These are phyloP conservation scores for Hanseniaspora singularis DNA, from an alignment of 805 yeast species.

Conservation along the genomic window DNA sequence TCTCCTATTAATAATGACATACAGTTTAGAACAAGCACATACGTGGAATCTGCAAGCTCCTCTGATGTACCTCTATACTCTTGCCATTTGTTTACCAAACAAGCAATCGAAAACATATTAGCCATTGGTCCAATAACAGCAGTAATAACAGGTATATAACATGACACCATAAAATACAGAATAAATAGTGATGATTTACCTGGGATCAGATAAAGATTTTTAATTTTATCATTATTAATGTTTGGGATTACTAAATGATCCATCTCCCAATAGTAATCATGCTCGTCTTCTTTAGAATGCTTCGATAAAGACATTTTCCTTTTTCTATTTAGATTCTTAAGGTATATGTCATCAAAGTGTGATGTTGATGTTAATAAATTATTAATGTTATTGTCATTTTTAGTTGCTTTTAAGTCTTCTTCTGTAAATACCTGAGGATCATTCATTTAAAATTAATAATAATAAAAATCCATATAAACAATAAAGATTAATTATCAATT, in stretches of 20 bases:
- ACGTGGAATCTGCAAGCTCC: constrained; percentile 29
- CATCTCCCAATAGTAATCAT: constrained; percentile 11
- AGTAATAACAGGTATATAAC: constrained; percentile 61
- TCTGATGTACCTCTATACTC: constrained; percentile 22
- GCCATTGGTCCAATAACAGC: constrained; percentile 74
- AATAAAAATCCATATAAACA: no score
- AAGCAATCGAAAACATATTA: constrained; percentile 59
- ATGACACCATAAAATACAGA: constrained; percentile 55
- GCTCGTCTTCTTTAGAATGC: neutral
- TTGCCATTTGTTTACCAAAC: constrained; percentile 62
- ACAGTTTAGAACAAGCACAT: constrained; percentile 46
- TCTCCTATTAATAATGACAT: constrained; percentile 54
- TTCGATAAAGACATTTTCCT: neutral
- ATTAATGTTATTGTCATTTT: no score
- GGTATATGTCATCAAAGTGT: no score
- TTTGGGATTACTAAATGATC: constrained; percentile 11
- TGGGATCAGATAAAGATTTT: constrained; percentile 7
- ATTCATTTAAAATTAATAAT: no score
- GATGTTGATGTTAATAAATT: no score
- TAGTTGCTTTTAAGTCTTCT: no score
- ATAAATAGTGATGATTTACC: constrained; percentile 10
- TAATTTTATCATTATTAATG: constrained; percentile 4
- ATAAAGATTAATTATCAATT: no score
- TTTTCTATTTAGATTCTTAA: no score
- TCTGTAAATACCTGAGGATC: no score